Base-by-base conservation (phyloP, 768 basidiomycete genomes). In the Aureoboletus auriporus region DNA sequence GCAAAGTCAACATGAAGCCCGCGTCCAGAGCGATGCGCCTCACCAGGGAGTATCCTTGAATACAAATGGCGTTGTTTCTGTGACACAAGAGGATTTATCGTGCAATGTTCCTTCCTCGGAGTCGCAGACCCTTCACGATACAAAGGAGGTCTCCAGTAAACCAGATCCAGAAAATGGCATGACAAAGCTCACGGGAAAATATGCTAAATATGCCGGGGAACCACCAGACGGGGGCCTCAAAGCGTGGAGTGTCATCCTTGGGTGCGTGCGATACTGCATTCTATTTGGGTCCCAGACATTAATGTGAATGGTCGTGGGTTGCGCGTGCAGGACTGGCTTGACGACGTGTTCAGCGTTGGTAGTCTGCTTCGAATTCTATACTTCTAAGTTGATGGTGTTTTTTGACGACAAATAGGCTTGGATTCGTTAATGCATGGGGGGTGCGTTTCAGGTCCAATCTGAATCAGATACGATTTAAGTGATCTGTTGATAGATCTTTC, bases 361-460 rank as follows among this genome's bases (percentile, higher is more conserved):
- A n/a, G 11, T n/a, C 33, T 50, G 0, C 30, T 43, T 41, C 20
- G 7, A 3, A 6, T 33, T 33, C 2, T 5, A 33, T 11, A 6
- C n/a, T 39, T 13, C 34, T 46, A 29, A 46, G 14, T 23, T 43
- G 11, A 39, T 11, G 9, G 13, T 5, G 11, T 38, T 35, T 39
- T 40, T 49, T 42, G 13, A 10, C 14, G n/a, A 23, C 37, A 16
- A 42, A 29, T 33, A 79, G 77, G 8, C 83, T 86, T 63, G 87
- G 87, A 26, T 81, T 81, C 51, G 78, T 85, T 3, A 89, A 86
- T 56, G 77, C 83, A 0, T 87, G 84, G 83, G 86, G 87, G 42
- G 86, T 84, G 54, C 66, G 61, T 39, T 79, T 73, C 13, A 14
- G n/a, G 16, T 23, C 8, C 7, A 12, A 42, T 34, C 41, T 17